Evolutionary conservation across 1,284 basidiomycete genomes (phyloP).

Genomic region (Trametes pubescens): DNA sequence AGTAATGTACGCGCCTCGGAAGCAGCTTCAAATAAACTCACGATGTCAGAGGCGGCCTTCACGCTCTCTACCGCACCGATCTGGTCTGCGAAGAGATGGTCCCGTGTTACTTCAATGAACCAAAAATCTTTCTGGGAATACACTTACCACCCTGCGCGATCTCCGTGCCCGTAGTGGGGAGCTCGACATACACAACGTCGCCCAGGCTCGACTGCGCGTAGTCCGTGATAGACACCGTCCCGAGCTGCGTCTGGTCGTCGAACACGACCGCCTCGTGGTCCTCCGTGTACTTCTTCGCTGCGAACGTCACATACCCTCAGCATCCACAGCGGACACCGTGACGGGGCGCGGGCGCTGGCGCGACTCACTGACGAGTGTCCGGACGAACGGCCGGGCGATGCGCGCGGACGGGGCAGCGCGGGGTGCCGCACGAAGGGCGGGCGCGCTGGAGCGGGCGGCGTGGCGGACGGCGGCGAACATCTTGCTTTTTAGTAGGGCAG

Average conservation of each 20-base stretch:
- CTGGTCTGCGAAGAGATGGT: constrained; percentile 62
- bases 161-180: constrained; percentile 76
- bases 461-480: constrained; percentile 44
- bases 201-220: constrained; percentile 94
- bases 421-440: constrained; percentile 38
- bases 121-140: neutral
- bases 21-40: constrained; percentile 41
- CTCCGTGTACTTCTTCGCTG: constrained; percentile 85
- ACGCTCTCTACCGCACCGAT: constrained; percentile 98
- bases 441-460: constrained; percentile 39
- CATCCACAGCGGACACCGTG: neutral
- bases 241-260: constrained; percentile 83
- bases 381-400: constrained; percentile 37
- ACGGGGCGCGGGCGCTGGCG: neutral
- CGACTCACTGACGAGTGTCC: constrained; percentile 50
- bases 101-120: neutral
- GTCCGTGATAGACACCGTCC: constrained; percentile 90
- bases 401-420: constrained; percentile 31
- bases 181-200: constrained; percentile 98
- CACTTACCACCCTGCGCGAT: constrained; percentile 82
- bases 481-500: neutral
- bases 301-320: neutral
- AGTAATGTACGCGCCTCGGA: constrained; percentile 1
- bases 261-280: constrained; percentile 93
- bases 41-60: constrained; percentile 97